Conservation (phyloP, 805 yeast genomes). For the Nakazawaea holstii region DNA sequence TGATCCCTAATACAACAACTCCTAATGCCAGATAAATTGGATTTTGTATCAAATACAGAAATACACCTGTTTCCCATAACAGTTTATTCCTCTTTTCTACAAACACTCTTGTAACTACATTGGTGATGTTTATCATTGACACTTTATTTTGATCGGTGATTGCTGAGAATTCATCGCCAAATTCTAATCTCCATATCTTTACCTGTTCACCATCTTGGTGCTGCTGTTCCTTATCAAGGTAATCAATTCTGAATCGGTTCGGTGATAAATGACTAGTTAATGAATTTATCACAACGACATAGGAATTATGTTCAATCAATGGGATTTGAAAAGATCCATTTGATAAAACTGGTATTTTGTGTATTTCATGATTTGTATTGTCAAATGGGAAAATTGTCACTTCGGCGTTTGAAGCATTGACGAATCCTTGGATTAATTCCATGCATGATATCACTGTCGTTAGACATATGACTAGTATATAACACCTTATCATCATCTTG, state of each 20-base stretch:
- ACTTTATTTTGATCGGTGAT: not conserved
- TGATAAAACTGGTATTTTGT: not conserved
- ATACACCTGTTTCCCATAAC: not conserved
- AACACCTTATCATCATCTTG: not conserved
- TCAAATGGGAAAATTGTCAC: not conserved
- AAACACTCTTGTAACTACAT: not conserved
- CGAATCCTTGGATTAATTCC: not conserved
- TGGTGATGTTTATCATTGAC: not conserved
- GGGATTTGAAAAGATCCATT: constrained; percentile 6
- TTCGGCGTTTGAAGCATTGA: not conserved
- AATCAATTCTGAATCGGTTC: constrained; percentile 5
- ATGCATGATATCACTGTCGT: not conserved
- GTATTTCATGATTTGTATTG: not conserved
- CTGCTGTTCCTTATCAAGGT: no score
- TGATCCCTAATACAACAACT: not conserved
- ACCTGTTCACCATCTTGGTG: not conserved
- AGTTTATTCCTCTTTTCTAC: constrained; percentile 2
- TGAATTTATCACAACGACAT: not conserved
- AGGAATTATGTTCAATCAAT: not conserved
- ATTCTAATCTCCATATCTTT: constrained; percentile 2
- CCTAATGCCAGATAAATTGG: constrained; percentile 3
- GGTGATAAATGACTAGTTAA: not conserved
- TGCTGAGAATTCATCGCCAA: constrained; percentile 4
- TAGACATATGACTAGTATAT: no score
- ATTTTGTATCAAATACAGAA: not conserved